Percentiles rank a stretch among this genome's conserved stretches.
phyloP scores from a whole-genome alignment of 192 early-diverging fungal genomes.

The Dimargaris cristalligena region DNA sequence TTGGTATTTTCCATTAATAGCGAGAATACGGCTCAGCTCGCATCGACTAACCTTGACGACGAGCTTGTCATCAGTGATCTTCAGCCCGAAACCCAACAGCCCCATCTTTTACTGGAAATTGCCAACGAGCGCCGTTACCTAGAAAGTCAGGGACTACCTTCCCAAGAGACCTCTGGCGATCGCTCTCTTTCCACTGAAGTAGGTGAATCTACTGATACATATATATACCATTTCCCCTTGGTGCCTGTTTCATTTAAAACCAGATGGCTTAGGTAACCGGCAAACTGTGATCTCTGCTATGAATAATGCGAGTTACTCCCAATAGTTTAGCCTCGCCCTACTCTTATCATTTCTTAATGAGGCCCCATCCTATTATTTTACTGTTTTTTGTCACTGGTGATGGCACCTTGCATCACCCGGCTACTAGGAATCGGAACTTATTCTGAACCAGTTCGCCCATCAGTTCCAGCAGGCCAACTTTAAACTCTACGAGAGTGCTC shows the following conservation, averaged over 20 bases:
- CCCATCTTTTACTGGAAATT: slow-evolving; percentile 46
- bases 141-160: slow-evolving; percentile 35
- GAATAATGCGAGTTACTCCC: slow-evolving; percentile 10
- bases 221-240: too few relatives aligned
- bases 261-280: too few relatives aligned
- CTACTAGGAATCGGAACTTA: slow-evolving; percentile 14
- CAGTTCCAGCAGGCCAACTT: slow-evolving; percentile 13
- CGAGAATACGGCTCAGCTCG: slow-evolving; percentile 17
- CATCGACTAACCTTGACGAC: slow-evolving; percentile 28
- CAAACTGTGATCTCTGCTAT: neutral
- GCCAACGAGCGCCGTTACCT: slow-evolving; percentile 60
- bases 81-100: slow-evolving; percentile 24
- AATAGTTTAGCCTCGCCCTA: too few relatives aligned
- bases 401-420: slow-evolving; percentile 20
- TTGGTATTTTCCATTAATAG: slow-evolving; percentile 19
- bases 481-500: slow-evolving; percentile 22
- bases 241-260: too few relatives aligned
- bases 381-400: slow-evolving; percentile 15
- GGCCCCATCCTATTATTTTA: slow-evolving; percentile 16
- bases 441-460: slow-evolving; percentile 16
- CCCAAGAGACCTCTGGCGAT: neutral
- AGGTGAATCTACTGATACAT: too few relatives aligned
- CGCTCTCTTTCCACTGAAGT: too few relatives aligned
- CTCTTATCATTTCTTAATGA: too few relatives aligned
- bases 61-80: slow-evolving; percentile 61